Evolutionary conservation across 345 rosid genomes (phyloP), one percentile per base, ranked within the genome.

Genomic region (Arabis alpina): DNA sequence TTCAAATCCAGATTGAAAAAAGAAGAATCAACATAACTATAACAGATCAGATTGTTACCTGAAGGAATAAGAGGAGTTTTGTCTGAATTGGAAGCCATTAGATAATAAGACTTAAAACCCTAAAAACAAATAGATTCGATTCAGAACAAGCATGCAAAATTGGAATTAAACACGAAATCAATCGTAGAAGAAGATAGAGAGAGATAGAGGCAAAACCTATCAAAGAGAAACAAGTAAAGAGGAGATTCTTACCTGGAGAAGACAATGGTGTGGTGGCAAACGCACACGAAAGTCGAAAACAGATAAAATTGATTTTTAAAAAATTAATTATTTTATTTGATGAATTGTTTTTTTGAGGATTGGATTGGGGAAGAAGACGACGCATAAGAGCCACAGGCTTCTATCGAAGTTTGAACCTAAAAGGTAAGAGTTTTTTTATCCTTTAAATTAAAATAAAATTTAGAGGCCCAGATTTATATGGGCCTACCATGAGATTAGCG

Each of bases 21-120:
- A 15, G 10, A 47, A 44, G n/a, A 32, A 9, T 14, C 45, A 45
- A 44, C 25, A 16, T 19, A 25, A 61, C 15, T 12, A 55, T 40
- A 10, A 8, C 37, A 57, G 54, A 73, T 66, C 61, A 60, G 77
- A 51, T 48, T 56, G 6, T 67, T 59, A 87, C 96, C 96, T 56
- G 91, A 66, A 60, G 88, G 80, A 76, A 19, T 19, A 19, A 64
- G 79, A 54, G 73, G 79, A 32, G 71, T 87, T 79, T 84, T 82
- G 76, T 80, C 76, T 41, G 84, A 72, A 80, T 77, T 70, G 34
- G 91, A 83, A 64, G 96, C 87, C 96, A 90, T 90, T 62, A 43
- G 23, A 25, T 15, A 61, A 2, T 15, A 61, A 2, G 72, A 34
- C 79, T 61, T 32, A 70, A 52, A 57, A 55, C 75, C 76, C 64